Conservation (phyloP, 371 early-diverging fungal species). For the Lichtheimia ornata region DNA sequence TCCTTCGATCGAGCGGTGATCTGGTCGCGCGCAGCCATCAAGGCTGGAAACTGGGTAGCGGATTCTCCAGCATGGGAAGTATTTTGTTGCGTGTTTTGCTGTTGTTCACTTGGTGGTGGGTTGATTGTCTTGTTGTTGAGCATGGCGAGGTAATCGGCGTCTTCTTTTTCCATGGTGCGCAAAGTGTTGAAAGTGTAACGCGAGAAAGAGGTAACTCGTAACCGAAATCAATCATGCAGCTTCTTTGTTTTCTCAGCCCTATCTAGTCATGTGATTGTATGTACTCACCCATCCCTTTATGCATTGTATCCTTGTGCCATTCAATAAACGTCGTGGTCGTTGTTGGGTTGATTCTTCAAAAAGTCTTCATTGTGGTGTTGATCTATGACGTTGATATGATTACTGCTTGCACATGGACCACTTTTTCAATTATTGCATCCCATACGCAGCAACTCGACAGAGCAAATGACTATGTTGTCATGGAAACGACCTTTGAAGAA, state of each 20-base stretch:
- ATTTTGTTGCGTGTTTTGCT: neutral
- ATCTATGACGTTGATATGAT: too few species aligned
- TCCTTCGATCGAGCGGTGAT: conserved; percentile 8
- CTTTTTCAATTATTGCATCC: too few species aligned
- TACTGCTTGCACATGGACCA: too few species aligned
- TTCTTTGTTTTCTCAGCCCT: neutral
- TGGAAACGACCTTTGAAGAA: too few species aligned
- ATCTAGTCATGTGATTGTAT: too few species aligned
- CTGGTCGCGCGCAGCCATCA: conserved; percentile 3
- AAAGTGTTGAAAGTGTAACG: neutral
- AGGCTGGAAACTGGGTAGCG: conserved; percentile 8
- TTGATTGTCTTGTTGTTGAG: conserved; percentile 22
- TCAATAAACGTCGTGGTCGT: too few species aligned
- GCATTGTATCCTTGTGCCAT: too few species aligned
- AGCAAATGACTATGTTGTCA: too few species aligned
- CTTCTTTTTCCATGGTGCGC: conserved; percentile 11
- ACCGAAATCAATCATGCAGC: conserved; percentile 4
- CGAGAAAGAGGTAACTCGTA: neutral
- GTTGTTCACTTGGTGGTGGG: conserved; percentile 3
- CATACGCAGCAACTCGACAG: too few species aligned
- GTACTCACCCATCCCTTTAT: too few species aligned
- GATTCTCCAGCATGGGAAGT: neutral
- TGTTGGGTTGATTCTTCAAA: too few species aligned
- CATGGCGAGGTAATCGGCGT: conserved; percentile 20
- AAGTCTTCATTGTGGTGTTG: too few species aligned